A percentile compares a stretch with the other conserved stretches of the same genome.
These are phyloP conservation scores for Monosporozyma aerobia DNA, from an alignment of 805 yeast genomes.

Conservation along the genomic window DNA sequence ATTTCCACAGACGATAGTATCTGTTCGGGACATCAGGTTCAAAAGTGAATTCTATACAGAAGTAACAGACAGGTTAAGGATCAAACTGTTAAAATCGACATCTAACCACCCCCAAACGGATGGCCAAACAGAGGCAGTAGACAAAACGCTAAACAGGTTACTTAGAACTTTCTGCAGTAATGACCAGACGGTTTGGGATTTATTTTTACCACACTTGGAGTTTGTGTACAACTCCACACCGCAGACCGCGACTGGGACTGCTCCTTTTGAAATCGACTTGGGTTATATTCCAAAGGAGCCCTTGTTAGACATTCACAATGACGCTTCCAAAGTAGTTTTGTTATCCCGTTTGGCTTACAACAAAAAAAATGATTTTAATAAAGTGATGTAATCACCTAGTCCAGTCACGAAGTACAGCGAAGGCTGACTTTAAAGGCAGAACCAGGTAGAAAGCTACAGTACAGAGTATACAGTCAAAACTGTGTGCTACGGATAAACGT, in stretches of 20 bases:
- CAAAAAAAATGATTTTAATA: too few relatives aligned
- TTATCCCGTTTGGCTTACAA: too few relatives aligned
- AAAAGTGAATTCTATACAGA: background rate
- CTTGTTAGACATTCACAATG: background rate
- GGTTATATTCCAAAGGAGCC: constrained; percentile 8
- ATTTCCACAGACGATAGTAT: too few relatives aligned
- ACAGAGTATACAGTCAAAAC: too few relatives aligned
- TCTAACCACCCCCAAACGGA: constrained; percentile 3
- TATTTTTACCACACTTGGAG: constrained; percentile 4
- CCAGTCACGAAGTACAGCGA: too few relatives aligned
- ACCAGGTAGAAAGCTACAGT: too few relatives aligned
- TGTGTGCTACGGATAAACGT: too few relatives aligned
- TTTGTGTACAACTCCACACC: constrained; percentile 5
- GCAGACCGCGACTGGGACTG: background rate
- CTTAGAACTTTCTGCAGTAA: background rate
- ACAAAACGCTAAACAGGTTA: constrained; percentile 1
- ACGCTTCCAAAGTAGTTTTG: background rate
- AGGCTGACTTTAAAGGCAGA: too few relatives aligned
- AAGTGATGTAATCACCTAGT: too few relatives aligned
- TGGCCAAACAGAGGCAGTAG: constrained; percentile 6
- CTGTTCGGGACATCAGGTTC: constrained; percentile 5
- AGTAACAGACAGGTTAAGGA: constrained; percentile 2
- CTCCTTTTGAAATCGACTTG: constrained; percentile 9
- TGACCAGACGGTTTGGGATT: background rate
- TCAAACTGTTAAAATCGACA: background rate